Evolutionary conservation across 2,329 filamentous ascomycete species (phyloP), one percentile per base, ranked within the genome.

Genomic region (Fusarium chaquense): DNA sequence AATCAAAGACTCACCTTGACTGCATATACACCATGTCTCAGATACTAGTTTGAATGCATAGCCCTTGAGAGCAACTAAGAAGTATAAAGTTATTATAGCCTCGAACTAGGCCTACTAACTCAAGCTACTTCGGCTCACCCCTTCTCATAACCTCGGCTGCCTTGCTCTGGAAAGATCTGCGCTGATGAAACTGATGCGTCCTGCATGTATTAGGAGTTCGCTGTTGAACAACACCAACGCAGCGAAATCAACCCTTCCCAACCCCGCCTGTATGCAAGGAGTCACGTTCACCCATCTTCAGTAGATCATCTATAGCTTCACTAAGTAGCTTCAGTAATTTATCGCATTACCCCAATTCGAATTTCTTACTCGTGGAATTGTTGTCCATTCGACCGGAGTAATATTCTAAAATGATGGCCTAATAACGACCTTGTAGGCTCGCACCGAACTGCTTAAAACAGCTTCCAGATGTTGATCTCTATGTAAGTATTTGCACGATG

Each of bases 91-190:
- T 47, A 22, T 44, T 44, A 24, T 44, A 47, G 36, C 46, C 43
- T 45, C 26, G 50, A 32, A 53, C 53, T 52, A 36, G 28, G 24
- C 24, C 6, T 51, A 38, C 12, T 28, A 30, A 16, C 20, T 32
- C n/a, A 49, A 40, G 26, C 32, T 46, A 44, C 30, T 53, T 55
- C 55, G 44, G 63, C 46, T 67, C 28, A 54, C 35, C 30, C 36
- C 40, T 53, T 28, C 43, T 57, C 46, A 58, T 56, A 49, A 33
- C 58, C 50, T 71, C 71, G 69, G 71, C 38, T 62, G 52, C 44
- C 63, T 65, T 38, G 36, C 64, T 63, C 55, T 28, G 64, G 61
- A 57, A 73, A 67, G 71, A 73, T 73, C 64, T 61, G 65, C 69
- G 40, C 30, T 24, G 35, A 33, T 40, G 40, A 35, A 51, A 46